phyloP scores from a whole-genome alignment of 2,329 filamentous ascomycete species.

The Xylaria sp. region DNA sequence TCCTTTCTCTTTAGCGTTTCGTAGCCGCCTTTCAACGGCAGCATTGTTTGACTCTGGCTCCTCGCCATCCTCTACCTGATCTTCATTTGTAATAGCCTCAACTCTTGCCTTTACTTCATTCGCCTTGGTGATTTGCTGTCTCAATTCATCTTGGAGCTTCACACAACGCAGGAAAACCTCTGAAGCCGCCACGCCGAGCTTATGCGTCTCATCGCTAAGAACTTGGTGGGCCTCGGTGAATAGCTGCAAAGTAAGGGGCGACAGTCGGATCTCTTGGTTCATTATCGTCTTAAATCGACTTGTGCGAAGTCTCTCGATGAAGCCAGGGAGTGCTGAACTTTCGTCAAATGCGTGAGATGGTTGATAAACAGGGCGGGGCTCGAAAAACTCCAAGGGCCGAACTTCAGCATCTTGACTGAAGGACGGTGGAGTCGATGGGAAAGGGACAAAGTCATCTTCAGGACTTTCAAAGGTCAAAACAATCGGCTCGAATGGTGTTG shows the following conservation, averaged over 20 bases:
- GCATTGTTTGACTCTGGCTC: slow-evolving; percentile 59
- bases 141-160: slow-evolving; percentile 69
- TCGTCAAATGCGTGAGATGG: slow-evolving; percentile 65
- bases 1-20: slow-evolving; percentile 53
- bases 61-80: slow-evolving; percentile 55
- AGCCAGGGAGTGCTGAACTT: slow-evolving; percentile 58
- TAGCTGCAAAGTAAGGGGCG: slow-evolving; percentile 71
- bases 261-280: slow-evolving; percentile 71
- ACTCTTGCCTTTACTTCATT: slow-evolving; percentile 70
- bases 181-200: slow-evolving; percentile 70
- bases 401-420: slow-evolving; percentile 51
- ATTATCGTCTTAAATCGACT: slow-evolving; percentile 65
- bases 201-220: slow-evolving; percentile 71
- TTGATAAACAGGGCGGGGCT: slow-evolving; percentile 70
- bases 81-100: slow-evolving; percentile 67
- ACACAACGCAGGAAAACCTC: slow-evolving; percentile 76
- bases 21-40: slow-evolving; percentile 61
- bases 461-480: slow-evolving; percentile 65
- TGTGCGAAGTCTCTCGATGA: slow-evolving; percentile 63
- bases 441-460: slow-evolving; percentile 55
- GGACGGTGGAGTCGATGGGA: slow-evolving; percentile 50
- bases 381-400: slow-evolving; percentile 59
- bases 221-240: slow-evolving; percentile 76
- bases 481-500: slow-evolving; percentile 63
- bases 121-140: slow-evolving; percentile 69